Conservation (phyloP, 768 basidiomycete genomes). For the Leccinum rimulosum region DNA sequence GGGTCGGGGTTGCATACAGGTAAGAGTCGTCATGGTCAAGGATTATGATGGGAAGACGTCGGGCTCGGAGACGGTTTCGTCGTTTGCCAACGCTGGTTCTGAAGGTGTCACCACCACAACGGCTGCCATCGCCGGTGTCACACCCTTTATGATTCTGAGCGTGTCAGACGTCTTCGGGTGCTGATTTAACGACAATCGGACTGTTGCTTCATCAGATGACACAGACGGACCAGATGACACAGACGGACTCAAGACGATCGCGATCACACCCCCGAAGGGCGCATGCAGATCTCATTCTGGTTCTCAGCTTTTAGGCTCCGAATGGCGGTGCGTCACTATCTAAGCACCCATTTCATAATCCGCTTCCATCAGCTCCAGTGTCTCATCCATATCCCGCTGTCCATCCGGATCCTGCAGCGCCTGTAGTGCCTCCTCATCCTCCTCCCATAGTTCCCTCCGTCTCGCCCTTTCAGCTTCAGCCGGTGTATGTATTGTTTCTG, state of each 20-base stretch:
- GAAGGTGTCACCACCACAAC: background rate
- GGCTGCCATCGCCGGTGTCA: background rate
- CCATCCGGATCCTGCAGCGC: slow-evolving; percentile 5
- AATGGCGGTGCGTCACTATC: slow-evolving; percentile 4
- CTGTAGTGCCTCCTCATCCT: slow-evolving; percentile 1
- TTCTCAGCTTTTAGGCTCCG: slow-evolving; percentile 2
- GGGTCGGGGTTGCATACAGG: background rate
- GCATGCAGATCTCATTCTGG: background rate
- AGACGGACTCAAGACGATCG: slow-evolving; percentile 8
- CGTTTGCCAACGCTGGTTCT: background rate
- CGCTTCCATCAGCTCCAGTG: slow-evolving; percentile 11
- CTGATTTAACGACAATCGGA: background rate
- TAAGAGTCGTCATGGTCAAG: background rate
- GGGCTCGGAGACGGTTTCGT: background rate
- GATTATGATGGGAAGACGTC: background rate
- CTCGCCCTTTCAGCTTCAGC: slow-evolving; percentile 13
- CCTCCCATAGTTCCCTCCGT: slow-evolving; percentile 16
- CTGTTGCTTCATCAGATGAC: background rate
- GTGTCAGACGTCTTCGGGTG: slow-evolving; percentile 4
- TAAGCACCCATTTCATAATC: background rate
- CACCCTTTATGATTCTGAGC: slow-evolving; percentile 23
- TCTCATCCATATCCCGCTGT: slow-evolving; percentile 1
- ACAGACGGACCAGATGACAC: background rate
- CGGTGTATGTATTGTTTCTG: slow-evolving; percentile 22
- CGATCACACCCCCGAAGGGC: slow-evolving; percentile 1